Percentiles rank a stretch among this genome's conserved stretches.
These are phyloP conservation scores for Trichoderma afroharzianum DNA, from an alignment of 2,329 filamentous ascomycete species.

Conservation along the genomic window DNA sequence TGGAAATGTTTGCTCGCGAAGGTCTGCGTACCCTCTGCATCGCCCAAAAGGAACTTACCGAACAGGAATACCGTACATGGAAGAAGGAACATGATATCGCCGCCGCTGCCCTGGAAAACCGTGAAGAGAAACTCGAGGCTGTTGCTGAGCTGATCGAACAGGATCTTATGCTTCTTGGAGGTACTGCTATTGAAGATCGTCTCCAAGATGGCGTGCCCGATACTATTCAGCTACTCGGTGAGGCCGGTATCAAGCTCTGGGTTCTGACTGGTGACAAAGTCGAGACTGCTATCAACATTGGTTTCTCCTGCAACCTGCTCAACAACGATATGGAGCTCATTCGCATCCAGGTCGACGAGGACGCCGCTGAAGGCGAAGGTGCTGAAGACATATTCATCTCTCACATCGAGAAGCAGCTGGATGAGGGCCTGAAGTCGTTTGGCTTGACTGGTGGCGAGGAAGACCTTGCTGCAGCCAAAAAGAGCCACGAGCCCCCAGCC, in stretches of 20 bases:
- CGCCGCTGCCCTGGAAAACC: constrained; percentile 74
- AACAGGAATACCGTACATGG: constrained; percentile 82
- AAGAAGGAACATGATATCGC: constrained; percentile 83
- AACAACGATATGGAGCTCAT: constrained; percentile 98
- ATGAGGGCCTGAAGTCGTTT: constrained; percentile 69
- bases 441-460: constrained; percentile 78
- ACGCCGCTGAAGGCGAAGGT: constrained; percentile 50
- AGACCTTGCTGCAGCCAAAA: constrained; percentile 73
- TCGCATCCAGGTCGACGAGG: constrained; percentile 79
- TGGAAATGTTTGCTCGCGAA: constrained; percentile 96
- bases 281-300: constrained; percentile 99
- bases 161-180: constrained; percentile 81
- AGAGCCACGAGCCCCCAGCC: constrained; percentile 80
- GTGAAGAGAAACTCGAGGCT: constrained; percentile 89
- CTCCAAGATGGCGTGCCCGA: constrained; percentile 96
- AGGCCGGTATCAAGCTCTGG: constrained; percentile 97
- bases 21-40: constrained; percentile 93
- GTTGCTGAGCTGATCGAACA: constrained; percentile 90
- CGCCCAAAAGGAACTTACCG: constrained; percentile 73
- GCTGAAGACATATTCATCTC: constrained; percentile 49
- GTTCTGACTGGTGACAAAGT: constrained; percentile 98
- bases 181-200: constrained; percentile 95
- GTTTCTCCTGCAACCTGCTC: constrained; percentile 95
- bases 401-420: constrained; percentile 66
- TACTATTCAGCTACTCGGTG: constrained; percentile 83